A percentile compares a stretch with the other conserved stretches of the same genome.
These are phyloP conservation scores for Megacollybia platyphylla DNA, from an alignment of 1,284 basidiomycete species.

Conservation along the genomic window DNA sequence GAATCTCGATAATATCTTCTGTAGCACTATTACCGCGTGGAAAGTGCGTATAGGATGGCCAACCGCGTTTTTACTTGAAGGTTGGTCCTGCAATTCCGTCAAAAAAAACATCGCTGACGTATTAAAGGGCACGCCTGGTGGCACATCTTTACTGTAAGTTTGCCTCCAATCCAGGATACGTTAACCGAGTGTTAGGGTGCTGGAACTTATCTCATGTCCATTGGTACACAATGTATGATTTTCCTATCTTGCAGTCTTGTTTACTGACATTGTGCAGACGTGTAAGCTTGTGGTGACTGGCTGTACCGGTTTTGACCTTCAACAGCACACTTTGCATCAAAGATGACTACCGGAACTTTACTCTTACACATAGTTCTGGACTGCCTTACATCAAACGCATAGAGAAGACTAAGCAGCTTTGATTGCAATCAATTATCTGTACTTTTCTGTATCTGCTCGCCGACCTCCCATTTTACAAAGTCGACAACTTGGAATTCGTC, in stretches of 20 bases:
- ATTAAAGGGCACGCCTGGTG: conserved; percentile 55
- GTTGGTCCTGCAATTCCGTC: conserved; percentile 13
- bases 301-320: background rate
- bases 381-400: conserved; percentile 28
- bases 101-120: background rate
- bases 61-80: conserved; percentile 50
- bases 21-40: conserved; percentile 37
- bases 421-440: background rate
- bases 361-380: conserved; percentile 23
- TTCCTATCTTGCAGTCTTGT: conserved; percentile 1
- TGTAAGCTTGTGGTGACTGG: conserved; percentile 23
- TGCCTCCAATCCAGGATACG: conserved; percentile 1
- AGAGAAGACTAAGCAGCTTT: conserved; percentile 9
- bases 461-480: conserved; percentile 58
- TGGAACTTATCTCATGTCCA: conserved; percentile 49
- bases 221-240: conserved; percentile 46
- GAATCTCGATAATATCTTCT: conserved; percentile 65
- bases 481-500: conserved; percentile 40
- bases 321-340: conserved; percentile 44
- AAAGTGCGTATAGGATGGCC: conserved; percentile 50
- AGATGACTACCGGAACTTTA: conserved; percentile 38
- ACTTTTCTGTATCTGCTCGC: conserved; percentile 12
- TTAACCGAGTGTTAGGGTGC: conserved; percentile 23
- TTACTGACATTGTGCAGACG: conserved; percentile 18
- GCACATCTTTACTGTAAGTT: conserved; percentile 50